Conservation (phyloP, 768 basidiomycete species). For the Coprinopsis strossmayeri region DNA sequence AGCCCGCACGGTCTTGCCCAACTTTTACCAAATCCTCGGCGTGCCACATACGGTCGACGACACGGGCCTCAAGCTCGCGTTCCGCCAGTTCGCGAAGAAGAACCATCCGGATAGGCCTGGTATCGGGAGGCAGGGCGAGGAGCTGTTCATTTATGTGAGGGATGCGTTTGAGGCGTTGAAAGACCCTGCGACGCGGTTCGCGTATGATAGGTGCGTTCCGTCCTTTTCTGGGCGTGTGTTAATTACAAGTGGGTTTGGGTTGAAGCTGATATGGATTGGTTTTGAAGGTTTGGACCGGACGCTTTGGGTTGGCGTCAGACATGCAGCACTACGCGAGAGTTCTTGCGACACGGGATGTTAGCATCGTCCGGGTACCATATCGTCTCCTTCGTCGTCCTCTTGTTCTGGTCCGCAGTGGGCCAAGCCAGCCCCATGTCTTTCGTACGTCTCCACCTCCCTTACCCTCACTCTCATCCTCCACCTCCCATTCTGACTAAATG, state of each 20-base stretch:
- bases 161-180: constrained; percentile 76
- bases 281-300: constrained; percentile 72
- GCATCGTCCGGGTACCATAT: constrained; percentile 63
- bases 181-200: constrained; percentile 72
- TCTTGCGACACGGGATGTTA: constrained; percentile 57
- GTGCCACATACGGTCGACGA: constrained; percentile 61
- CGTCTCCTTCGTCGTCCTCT: constrained; percentile 46
- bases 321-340: constrained; percentile 66
- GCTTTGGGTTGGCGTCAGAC: constrained; percentile 57
- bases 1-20: constrained; percentile 51
- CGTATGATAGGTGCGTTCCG: constrained; percentile 70
- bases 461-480: constrained; percentile 8
- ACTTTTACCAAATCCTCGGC: constrained; percentile 73
- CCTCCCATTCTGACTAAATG: too few relatives aligned
- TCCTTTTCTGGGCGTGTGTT: not conserved
- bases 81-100: constrained; percentile 65
- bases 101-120: constrained; percentile 74
- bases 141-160: constrained; percentile 62
- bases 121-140: constrained; percentile 49
- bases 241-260: not conserved
- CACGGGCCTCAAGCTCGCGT: constrained; percentile 59
- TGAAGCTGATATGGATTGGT: too few relatives aligned
- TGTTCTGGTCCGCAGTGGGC: constrained; percentile 60
- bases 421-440: constrained; percentile 55
- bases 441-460: constrained; percentile 35